Evolutionary conservation across 2,329 filamentous ascomycete genomes (phyloP).

Genomic region (Canariomyces notabilis): DNA sequence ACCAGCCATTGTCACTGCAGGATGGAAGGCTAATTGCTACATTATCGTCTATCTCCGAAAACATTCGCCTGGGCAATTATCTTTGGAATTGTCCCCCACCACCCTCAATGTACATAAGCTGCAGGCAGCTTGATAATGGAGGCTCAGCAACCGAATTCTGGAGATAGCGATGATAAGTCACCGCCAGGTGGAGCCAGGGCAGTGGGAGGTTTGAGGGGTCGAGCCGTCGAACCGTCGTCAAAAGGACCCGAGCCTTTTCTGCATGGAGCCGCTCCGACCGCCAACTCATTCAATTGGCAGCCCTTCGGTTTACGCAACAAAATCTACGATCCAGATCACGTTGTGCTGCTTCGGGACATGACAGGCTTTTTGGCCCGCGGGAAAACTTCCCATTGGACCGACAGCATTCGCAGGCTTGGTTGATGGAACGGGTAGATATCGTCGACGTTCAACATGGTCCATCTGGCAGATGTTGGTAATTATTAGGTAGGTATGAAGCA

Average conservation of each 20-base stretch:
- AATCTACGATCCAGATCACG: conserved; percentile 19
- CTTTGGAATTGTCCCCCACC: too few species aligned
- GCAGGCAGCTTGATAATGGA: not conserved
- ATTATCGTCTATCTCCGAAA: too few species aligned
- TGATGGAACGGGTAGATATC: not conserved
- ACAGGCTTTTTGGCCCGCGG: conserved; percentile 9
- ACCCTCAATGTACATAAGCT: not conserved
- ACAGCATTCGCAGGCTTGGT: not conserved
- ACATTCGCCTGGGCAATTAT: too few species aligned
- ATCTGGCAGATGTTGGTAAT: too few species aligned
- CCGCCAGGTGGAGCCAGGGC: not conserved
- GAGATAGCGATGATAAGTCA: not conserved
- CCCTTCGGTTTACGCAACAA: conserved; percentile 24
- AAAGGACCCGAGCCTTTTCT: not conserved
- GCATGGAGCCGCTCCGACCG: not conserved
- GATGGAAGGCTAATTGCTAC: too few species aligned
- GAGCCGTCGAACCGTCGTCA: too few species aligned
- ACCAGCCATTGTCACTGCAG: too few species aligned
- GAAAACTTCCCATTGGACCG: conserved; percentile 16
- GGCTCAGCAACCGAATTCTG: not conserved
- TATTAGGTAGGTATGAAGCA: too few species aligned
- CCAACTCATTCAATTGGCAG: conserved; percentile 9
- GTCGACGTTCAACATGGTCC: too few species aligned
- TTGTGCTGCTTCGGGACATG: conserved; percentile 14
- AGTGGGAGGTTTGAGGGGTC: too few species aligned